Evolutionary conservation across 441 rosid genomes (phyloP), one percentile per base, ranked within the genome.

Genomic region (Gossypium aridum): DNA sequence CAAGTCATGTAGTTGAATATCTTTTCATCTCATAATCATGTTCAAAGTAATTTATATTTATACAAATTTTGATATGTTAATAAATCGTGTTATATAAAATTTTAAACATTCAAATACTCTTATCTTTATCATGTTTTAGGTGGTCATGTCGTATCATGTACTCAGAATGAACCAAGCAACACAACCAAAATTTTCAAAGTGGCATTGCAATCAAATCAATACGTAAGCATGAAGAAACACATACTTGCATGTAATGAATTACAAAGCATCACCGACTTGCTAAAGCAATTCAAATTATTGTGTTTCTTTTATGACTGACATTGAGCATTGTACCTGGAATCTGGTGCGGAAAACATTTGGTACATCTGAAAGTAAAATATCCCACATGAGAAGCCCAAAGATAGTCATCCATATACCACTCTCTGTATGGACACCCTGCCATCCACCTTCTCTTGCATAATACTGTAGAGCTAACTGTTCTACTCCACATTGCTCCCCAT

Each of bases 331-430:
- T 72, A 92, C 99, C 96, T 95, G 99, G 80, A 89, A 95, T 79
- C 74, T 86, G 77, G 92, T 89, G 77, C 70, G 85, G 81, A 95
- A 95, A 80, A 90, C 97, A 82, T 91, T 84, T 0, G 88, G 91
- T 26, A 90, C 82, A 66, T 91, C 90, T 9, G 90, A 80, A 81
- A 95, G 90, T 61, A 95, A 79, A 70, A 88, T 74, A 76, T 91
- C 96, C 99, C 99, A 95, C 99, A 92, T 86, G 60, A 95, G 86
- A 82, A 95, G 92, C 19, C 90, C 93, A 22, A 92, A 95, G 53
- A 95, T 86, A 54, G 95, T 91, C 86, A 95, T 80, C 99, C 98
- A 92, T 65, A 92, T 90, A 76, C 96, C 96, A 80, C 91, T 90
- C 85, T 95, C 99, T 20, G 96, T 79, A 76, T 92, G 95, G 74